These are phyloP conservation scores for Apiospora pterosperma DNA, from an alignment of 2,329 filamentous ascomycete species.

Conservation along the genomic window DNA sequence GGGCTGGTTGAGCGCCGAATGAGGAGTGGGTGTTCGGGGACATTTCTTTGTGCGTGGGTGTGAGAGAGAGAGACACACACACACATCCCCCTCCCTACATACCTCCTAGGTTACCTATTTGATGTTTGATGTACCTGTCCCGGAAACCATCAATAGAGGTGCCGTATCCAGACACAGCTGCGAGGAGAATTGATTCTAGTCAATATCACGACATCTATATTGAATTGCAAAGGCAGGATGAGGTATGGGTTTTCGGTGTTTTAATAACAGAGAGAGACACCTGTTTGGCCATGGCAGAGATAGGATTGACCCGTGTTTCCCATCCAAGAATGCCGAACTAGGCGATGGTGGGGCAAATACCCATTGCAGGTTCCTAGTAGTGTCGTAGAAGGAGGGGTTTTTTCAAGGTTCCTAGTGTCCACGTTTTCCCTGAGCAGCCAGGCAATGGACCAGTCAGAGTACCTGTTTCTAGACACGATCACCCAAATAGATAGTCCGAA, in stretches of 20 bases:
- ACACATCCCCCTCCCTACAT: not conserved
- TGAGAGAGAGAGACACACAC: not conserved
- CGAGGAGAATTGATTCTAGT: not conserved
- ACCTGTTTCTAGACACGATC: not conserved
- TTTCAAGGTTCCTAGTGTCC: not conserved
- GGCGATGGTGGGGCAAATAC: not conserved
- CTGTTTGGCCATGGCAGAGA: not conserved
- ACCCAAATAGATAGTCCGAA: not conserved
- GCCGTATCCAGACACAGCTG: not conserved
- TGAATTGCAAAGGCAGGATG: not conserved
- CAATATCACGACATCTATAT: not conserved
- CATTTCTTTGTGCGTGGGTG: not conserved
- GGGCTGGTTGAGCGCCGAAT: not conserved
- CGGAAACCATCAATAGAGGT: not conserved
- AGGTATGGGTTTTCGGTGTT: not conserved
- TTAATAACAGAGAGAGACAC: not conserved
- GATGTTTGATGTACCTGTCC: not conserved
- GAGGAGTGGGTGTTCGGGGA: not conserved
- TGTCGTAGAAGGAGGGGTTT: not conserved
- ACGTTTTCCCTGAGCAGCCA: not conserved
- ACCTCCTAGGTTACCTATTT: not conserved
- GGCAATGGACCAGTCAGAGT: not conserved
- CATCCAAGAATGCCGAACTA: slow-evolving; percentile 1
- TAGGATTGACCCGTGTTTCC: not conserved
- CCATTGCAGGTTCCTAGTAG: not conserved